These are phyloP conservation scores for Pseudevernia furfuracea DNA, from an alignment of 495 filamentous ascomycete species.

Conservation along the genomic window DNA sequence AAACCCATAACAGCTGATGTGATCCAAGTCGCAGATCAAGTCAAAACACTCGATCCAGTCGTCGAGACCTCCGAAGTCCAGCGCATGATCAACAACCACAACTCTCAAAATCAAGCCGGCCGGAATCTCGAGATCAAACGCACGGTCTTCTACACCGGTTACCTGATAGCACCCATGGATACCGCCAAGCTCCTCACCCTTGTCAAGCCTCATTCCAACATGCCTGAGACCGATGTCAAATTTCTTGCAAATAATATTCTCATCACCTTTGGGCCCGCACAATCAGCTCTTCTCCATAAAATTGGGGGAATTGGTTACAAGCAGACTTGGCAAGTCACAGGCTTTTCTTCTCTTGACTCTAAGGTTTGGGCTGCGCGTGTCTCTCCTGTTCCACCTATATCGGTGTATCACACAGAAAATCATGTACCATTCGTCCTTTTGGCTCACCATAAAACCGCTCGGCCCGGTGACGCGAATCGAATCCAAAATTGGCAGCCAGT, in stretches of 20 bases:
- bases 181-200: slow-evolving; percentile 62
- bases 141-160: slow-evolving; percentile 89
- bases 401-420: slow-evolving; percentile 66
- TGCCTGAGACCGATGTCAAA: slow-evolving; percentile 58
- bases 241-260: slow-evolving; percentile 85
- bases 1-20: slow-evolving; percentile 69
- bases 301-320: slow-evolving; percentile 79
- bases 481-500: slow-evolving; percentile 83
- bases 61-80: slow-evolving; percentile 79
- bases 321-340: slow-evolving; percentile 74
- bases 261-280: slow-evolving; percentile 68
- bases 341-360: slow-evolving; percentile 64
- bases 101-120: slow-evolving; percentile 41
- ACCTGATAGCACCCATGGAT: slow-evolving; percentile 65
- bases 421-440: slow-evolving; percentile 66
- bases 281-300: slow-evolving; percentile 60
- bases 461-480: slow-evolving; percentile 69
- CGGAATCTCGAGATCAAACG: slow-evolving; percentile 62
- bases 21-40: slow-evolving; percentile 73
- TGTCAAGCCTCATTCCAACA: slow-evolving; percentile 51
- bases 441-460: slow-evolving; percentile 60
- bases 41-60: slow-evolving; percentile 70
- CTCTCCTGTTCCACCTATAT: slow-evolving; percentile 57
- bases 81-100: slow-evolving; percentile 82
- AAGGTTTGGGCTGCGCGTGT: slow-evolving; percentile 81